Evolutionary conservation across 805 yeast genomes (phyloP).

Genomic region (Torulaspora delbrueckii): DNA sequence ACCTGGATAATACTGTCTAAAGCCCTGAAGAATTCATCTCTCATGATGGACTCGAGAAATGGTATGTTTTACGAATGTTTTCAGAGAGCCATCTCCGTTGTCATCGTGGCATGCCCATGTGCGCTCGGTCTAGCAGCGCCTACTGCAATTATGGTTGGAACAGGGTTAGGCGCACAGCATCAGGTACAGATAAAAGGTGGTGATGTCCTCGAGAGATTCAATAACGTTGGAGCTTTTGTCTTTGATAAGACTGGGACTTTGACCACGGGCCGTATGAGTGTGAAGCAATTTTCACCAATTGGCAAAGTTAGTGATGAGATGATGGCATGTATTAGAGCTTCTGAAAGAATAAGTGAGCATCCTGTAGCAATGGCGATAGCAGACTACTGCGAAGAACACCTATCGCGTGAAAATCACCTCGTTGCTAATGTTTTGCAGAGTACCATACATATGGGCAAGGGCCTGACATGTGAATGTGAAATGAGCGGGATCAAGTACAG

Average conservation of each 20-base stretch:
- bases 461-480: constrained; percentile 29
- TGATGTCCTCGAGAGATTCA: constrained; percentile 72
- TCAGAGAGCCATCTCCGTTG: constrained; percentile 79
- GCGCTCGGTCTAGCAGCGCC: constrained; percentile 97
- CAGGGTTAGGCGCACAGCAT: constrained; percentile 88
- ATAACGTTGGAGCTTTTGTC: constrained; percentile 56
- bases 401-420: neutral
- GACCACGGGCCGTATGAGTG: constrained; percentile 75
- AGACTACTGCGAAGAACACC: constrained; percentile 30
- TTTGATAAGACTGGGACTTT: constrained; percentile 97
- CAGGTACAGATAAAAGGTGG: constrained; percentile 95
- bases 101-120: constrained; percentile 98
- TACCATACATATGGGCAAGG: constrained; percentile 38
- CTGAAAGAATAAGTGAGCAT: constrained; percentile 76
- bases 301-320: constrained; percentile 9
- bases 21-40: constrained; percentile 41
- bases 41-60: constrained; percentile 41
- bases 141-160: constrained; percentile 98
- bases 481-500: constrained; percentile 22
- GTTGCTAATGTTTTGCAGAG: constrained; percentile 19
- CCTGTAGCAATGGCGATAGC: constrained; percentile 77
- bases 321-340: constrained; percentile 26
- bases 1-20: constrained; percentile 49
- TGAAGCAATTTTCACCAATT: constrained; percentile 36
- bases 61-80: constrained; percentile 65